A percentile compares a stretch with the other conserved stretches of the same genome.
phyloP scores from a whole-genome alignment of 768 basidiomycete genomes.

The Lactarius indigo region DNA sequence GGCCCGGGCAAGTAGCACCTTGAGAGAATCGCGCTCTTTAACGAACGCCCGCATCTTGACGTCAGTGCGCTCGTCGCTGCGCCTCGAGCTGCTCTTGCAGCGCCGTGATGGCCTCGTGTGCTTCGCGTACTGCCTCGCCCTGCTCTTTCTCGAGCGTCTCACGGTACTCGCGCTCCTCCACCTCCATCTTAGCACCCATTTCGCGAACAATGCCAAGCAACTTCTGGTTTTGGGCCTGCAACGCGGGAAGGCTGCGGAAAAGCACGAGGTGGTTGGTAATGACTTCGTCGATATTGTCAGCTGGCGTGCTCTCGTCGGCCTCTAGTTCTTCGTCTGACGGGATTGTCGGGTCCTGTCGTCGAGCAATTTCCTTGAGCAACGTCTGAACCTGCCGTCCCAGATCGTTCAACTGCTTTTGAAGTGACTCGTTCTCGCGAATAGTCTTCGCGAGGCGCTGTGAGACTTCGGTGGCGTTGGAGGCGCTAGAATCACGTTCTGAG shows the following conservation, averaged over 20 bases:
- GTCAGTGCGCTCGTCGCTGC: conserved; percentile 68
- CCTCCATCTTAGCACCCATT: conserved; percentile 81
- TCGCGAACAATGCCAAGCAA: conserved; percentile 80
- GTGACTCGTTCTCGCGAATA: conserved; percentile 21
- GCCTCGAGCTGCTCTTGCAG: conserved; percentile 74
- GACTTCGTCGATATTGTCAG: conserved; percentile 65
- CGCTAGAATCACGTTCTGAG: conserved; percentile 67
- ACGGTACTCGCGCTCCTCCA: conserved; percentile 73
- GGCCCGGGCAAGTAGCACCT: conserved; percentile 62
- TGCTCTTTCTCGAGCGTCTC: conserved; percentile 71
- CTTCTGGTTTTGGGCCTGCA: conserved; percentile 93
- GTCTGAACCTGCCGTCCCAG: conserved; percentile 63
- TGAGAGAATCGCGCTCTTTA: conserved; percentile 86
- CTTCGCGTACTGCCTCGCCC: conserved; percentile 77
- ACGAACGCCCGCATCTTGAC: conserved; percentile 73
- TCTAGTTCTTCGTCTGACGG: conserved; percentile 63
- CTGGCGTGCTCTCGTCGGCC: conserved; percentile 42
- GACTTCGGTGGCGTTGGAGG: conserved; percentile 51
- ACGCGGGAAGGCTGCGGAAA: conserved; percentile 70
- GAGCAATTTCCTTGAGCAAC: conserved; percentile 73
- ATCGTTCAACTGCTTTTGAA: conserved; percentile 25
- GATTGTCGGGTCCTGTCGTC: conserved; percentile 80
- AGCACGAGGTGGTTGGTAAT: conserved; percentile 88
- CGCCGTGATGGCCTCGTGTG: conserved; percentile 80
- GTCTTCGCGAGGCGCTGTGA: conserved; percentile 30